Conservation (phyloP, 768 basidiomycete species). For the Calocybe gangraenosa region DNA sequence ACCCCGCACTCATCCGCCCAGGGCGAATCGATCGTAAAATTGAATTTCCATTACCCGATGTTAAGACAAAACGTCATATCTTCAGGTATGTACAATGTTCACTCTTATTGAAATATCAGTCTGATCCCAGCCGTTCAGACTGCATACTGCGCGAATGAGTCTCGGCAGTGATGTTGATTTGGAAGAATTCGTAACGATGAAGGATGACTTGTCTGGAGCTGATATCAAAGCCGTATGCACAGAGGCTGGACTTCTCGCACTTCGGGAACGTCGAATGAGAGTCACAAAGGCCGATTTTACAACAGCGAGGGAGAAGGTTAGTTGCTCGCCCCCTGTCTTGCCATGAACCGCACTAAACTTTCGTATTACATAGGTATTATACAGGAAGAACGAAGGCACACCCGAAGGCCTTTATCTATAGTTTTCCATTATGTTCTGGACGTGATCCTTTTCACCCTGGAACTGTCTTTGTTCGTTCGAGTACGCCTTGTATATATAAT, state of each 20-base stretch:
- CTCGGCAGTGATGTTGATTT: constrained; percentile 84
- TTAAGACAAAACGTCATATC: constrained; percentile 99
- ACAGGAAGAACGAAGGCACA: constrained; percentile 97
- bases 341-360: constrained; percentile 6
- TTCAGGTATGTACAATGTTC: constrained; percentile 59
- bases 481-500: not conserved
- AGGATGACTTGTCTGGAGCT: constrained; percentile 94
- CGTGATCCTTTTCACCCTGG: too few relatives aligned
- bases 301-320: constrained; percentile 87
- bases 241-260: constrained; percentile 93
- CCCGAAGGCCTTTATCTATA: constrained; percentile 87
- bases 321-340: constrained; percentile 11
- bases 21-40: constrained; percentile 99
- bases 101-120: not conserved
- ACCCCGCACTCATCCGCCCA: constrained; percentile 96
- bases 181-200: constrained; percentile 92
- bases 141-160: constrained; percentile 96
- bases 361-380: constrained; percentile 55
- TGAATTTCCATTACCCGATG: constrained; percentile 94
- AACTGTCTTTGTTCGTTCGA: not conserved
- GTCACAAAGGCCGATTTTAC: constrained; percentile 92
- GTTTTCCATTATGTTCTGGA: constrained; percentile 11
- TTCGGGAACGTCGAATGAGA: constrained; percentile 92
- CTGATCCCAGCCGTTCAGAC: constrained; percentile 30
- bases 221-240: constrained; percentile 99